Evolutionary conservation across 129 eudicot genomes (phyloP).

Genomic region (Mikania micrantha): DNA sequence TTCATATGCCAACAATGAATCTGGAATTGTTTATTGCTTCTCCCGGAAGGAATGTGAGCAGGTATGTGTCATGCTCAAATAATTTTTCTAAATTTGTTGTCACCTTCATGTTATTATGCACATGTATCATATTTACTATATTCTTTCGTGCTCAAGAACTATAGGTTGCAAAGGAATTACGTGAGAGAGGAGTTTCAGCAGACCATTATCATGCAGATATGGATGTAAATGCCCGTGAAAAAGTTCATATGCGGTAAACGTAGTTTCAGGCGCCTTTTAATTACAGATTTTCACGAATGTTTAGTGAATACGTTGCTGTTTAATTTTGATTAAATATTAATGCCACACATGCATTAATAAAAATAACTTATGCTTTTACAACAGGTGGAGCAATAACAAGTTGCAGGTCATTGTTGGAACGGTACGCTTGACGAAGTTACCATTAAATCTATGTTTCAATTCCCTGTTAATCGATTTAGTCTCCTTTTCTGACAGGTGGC

Average conservation of each 20-base stretch:
- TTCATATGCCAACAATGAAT: constrained; percentile 83
- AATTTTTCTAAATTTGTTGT: background rate
- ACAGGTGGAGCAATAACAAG: constrained; percentile 91
- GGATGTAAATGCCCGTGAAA: constrained; percentile 85
- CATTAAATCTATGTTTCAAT: background rate
- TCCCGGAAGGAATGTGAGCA: constrained; percentile 94
- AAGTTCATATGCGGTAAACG: constrained; percentile 70
- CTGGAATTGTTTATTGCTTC: constrained; percentile 96
- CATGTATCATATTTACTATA: constrained; percentile 20
- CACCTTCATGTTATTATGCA: background rate
- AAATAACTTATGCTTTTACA: background rate
- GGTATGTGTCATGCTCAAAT: constrained; percentile 34
- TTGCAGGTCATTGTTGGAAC: constrained; percentile 98
- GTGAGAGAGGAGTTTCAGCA: constrained; percentile 81
- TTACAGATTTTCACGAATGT: background rate
- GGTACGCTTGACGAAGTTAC: constrained; percentile 35
- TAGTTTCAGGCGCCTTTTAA: background rate
- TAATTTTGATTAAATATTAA: background rate
- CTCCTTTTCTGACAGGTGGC: constrained; percentile 62
- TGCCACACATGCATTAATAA: background rate
- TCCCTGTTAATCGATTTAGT: background rate
- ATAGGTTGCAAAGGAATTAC: constrained; percentile 89
- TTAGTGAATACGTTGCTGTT: background rate
- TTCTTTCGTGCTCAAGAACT: constrained; percentile 20
- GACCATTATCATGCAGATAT: constrained; percentile 95